These are phyloP conservation scores for Sporobolomyces pararoseus DNA, from an alignment of 768 basidiomycete species.

Conservation along the genomic window DNA sequence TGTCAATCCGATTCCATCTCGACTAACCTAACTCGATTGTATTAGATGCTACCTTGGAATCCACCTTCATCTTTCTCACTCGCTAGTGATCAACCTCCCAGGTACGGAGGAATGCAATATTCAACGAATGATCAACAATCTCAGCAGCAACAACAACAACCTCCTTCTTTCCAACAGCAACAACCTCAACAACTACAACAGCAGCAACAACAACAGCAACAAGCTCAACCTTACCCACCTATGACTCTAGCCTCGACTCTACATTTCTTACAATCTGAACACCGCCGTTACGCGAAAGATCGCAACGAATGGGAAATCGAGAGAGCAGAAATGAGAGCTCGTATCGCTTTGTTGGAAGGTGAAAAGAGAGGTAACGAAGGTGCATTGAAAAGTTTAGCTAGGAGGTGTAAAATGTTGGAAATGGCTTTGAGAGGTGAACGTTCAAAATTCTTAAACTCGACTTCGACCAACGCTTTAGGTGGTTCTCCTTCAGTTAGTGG, in stretches of 20 bases:
- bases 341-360: slow-evolving; percentile 94
- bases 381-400: slow-evolving; percentile 88
- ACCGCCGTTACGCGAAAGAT: slow-evolving; percentile 95
- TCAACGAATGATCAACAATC: neutral
- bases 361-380: slow-evolving; percentile 96
- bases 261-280: slow-evolving; percentile 97
- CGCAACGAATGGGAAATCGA: slow-evolving; percentile 99
- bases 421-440: slow-evolving; percentile 94
- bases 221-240: slow-evolving; percentile 27
- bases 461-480: neutral
- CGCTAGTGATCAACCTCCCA: neutral
- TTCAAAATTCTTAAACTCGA: slow-evolving; percentile 53
- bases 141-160: slow-evolving; percentile 26
- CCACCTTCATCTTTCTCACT: slow-evolving; percentile 37
- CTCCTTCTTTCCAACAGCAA: slow-evolving; percentile 6
- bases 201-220: slow-evolving; percentile 30
- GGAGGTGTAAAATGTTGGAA: slow-evolving; percentile 98
- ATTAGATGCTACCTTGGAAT: slow-evolving; percentile 41
- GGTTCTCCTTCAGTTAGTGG: slow-evolving; percentile 26
- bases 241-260: slow-evolving; percentile 85
- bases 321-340: slow-evolving; percentile 96
- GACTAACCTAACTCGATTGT: too few species aligned
- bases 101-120: slow-evolving; percentile 7
- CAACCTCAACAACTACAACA: slow-evolving; percentile 24
- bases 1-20: too few species aligned